A percentile compares a stretch with the other conserved stretches of the same genome.
Evolutionary conservation across 441 rosid genomes (phyloP).

Genomic region (Erodium texanum): DNA sequence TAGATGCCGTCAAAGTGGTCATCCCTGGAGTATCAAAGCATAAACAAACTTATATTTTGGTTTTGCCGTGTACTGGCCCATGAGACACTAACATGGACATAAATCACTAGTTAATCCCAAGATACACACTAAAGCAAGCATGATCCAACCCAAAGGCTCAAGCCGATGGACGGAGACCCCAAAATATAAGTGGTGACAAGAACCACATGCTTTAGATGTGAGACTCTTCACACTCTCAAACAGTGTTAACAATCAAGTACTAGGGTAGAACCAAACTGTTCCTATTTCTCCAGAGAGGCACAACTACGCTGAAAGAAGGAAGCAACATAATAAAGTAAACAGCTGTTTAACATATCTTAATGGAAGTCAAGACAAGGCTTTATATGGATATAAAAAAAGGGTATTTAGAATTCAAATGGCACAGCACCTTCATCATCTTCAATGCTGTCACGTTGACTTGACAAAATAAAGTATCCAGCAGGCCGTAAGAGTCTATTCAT

Average conservation of each 20-base stretch:
- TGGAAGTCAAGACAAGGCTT: background rate
- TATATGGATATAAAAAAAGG: background rate
- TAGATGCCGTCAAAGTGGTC: conserved; percentile 49
- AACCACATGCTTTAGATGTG: too few relatives aligned
- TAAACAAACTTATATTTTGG: background rate
- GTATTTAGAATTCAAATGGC: background rate
- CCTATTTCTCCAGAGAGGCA: background rate
- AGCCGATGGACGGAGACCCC: too few relatives aligned
- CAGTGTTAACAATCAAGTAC: background rate
- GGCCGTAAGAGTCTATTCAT: conserved; percentile 83
- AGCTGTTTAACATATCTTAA: background rate
- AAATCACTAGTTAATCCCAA: background rate
- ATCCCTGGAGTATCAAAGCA: conserved; percentile 40
- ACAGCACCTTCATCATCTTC: conserved; percentile 67
- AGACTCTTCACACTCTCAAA: too few relatives aligned
- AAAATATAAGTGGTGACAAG: too few relatives aligned
- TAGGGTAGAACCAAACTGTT: background rate
- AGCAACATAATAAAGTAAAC: background rate
- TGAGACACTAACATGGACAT: background rate
- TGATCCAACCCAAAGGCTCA: too few relatives aligned
- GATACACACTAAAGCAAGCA: background rate
- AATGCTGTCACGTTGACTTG: conserved; percentile 65
- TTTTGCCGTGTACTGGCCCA: background rate
- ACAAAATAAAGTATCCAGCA: conserved; percentile 94
- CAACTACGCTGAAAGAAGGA: background rate